These are phyloP conservation scores for Starmerella khaoyaiensis DNA, from an alignment of 805 yeast genomes.

Conservation along the genomic window DNA sequence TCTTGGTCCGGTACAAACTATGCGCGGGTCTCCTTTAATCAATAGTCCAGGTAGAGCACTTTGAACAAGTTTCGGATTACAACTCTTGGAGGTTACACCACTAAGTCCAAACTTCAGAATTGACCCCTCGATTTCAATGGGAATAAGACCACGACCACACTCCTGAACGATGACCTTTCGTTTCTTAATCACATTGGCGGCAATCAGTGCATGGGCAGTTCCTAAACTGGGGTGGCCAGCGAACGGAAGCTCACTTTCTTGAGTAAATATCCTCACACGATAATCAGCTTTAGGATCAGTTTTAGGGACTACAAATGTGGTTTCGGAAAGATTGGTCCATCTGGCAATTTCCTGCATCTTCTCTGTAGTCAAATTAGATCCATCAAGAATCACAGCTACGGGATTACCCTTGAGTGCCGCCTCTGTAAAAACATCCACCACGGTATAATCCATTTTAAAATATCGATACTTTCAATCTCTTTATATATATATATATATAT, in stretches of 20 bases:
- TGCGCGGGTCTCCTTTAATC: conserved; percentile 1
- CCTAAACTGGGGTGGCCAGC: conserved; percentile 59
- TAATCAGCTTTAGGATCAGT: conserved; percentile 34
- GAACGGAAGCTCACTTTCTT: conserved; percentile 39
- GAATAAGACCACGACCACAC: conserved; percentile 17
- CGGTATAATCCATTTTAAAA: conserved; percentile 14
- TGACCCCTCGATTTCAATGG: conserved; percentile 35
- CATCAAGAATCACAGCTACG: conserved; percentile 39
- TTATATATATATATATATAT: not conserved
- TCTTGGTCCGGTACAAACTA: conserved; percentile 12
- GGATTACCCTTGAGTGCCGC: conserved; percentile 39
- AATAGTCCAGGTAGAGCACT: conserved; percentile 1
- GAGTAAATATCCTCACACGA: conserved; percentile 39
- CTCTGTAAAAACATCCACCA: conserved; percentile 35
- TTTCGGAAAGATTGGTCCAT: conserved; percentile 53
- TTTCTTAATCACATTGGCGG: conserved; percentile 7
- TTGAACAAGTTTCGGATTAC: not conserved
- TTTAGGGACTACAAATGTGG: conserved; percentile 39
- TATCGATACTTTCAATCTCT: not conserved
- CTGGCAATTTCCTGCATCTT: conserved; percentile 38
- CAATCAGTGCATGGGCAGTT: conserved; percentile 16
- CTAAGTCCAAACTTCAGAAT: conserved; percentile 8
- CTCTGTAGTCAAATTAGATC: conserved; percentile 29
- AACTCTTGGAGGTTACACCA: not conserved
- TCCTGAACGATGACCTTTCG: conserved; percentile 18